Conservation (phyloP, 2,329 filamentous ascomycete species). For the Aspergillus tubingensis region DNA sequence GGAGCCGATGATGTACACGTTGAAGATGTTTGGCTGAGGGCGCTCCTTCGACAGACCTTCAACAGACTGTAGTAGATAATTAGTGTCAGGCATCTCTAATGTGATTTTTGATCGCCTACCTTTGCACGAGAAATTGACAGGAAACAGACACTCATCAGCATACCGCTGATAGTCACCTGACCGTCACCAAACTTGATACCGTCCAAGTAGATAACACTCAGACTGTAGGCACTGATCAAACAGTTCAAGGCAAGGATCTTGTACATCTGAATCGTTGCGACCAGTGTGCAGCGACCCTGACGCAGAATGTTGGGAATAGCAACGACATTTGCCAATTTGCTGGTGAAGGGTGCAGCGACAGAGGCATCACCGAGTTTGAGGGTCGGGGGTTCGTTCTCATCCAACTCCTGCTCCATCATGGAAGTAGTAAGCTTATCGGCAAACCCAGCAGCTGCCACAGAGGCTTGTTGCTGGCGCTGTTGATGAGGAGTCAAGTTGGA, state of each 20-base stretch:
- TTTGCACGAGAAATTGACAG: constrained; percentile 96
- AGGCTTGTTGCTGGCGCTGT: constrained; percentile 58
- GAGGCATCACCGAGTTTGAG: constrained; percentile 98
- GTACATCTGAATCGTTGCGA: constrained; percentile 99
- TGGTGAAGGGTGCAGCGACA: constrained; percentile 95
- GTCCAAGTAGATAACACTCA: constrained; percentile 94
- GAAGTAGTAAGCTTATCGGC: constrained; percentile 82
- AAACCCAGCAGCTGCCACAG: constrained; percentile 72
- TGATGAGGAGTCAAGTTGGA: constrained; percentile 54
- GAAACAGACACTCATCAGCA: constrained; percentile 99
- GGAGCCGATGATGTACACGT: constrained; percentile 96
- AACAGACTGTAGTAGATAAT: constrained; percentile 61
- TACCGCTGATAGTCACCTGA: constrained; percentile 97
- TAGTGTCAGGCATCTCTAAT: constrained; percentile 9
- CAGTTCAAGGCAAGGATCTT: constrained; percentile 98
- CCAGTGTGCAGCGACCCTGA: constrained; percentile 93
- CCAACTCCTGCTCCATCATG: constrained; percentile 88
- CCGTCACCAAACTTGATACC: constrained; percentile 99
- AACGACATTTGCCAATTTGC: constrained; percentile 94
- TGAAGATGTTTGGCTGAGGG: constrained; percentile 98
- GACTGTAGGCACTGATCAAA: constrained; percentile 93
- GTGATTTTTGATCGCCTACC: constrained; percentile 43
- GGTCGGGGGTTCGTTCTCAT: constrained; percentile 86
- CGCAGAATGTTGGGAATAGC: constrained; percentile 98
- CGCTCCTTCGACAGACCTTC: constrained; percentile 95